Evolutionary conservation across 129 eudicot species (phyloP), one percentile per base, ranked within the genome.

Genomic region (Helianthus tuberosus): DNA sequence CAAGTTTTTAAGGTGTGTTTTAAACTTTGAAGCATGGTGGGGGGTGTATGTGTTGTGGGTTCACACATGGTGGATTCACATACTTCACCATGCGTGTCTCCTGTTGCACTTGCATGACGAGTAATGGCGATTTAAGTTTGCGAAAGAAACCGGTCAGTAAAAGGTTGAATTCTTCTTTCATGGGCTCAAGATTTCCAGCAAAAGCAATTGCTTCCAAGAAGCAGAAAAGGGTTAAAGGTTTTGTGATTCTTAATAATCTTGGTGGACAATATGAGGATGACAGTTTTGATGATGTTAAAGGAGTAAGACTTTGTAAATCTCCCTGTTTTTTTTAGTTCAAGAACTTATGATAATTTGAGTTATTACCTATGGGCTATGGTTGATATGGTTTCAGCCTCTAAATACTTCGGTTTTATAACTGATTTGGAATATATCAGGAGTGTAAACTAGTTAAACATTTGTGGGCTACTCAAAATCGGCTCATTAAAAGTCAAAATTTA

Each of bases 181-280:
- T 80, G 75, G 87, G 74, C 79, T 77, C 73, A 23, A 51, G 68
- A 81, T 61, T 82, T 74, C 84, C 87, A 35, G 61, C 62, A 27
- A 86, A 69, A 82, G 77, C 82, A 51, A 72, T 82, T 15, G 76
- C 44, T 60, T 76, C 68, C 62, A 85, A 63, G 73, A 85, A 86
- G 76, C 83, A 74, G 82, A 68, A 53, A 72, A 88, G 65, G 75
- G 66, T 23, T 39, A 79, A 79, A 85, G 49, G 90, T 58, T 76
- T 80, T 66, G 86, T 84, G 84, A 79, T 93, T 77, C 87, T 74
- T 49, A 81, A 71, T 72, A 84, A 88, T 10, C 71, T 93, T 75
- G 96, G 82, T 51, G 98, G 98, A 32, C 96, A 93, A 63, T 93
- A 93, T 79, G 64, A 59, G 1, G 98, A 93, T 32, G 96, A 93